A percentile compares a stretch with the other conserved stretches of the same genome.
These are phyloP conservation scores for Geranium incanum DNA, from an alignment of 441 rosid species.

Conservation along the genomic window DNA sequence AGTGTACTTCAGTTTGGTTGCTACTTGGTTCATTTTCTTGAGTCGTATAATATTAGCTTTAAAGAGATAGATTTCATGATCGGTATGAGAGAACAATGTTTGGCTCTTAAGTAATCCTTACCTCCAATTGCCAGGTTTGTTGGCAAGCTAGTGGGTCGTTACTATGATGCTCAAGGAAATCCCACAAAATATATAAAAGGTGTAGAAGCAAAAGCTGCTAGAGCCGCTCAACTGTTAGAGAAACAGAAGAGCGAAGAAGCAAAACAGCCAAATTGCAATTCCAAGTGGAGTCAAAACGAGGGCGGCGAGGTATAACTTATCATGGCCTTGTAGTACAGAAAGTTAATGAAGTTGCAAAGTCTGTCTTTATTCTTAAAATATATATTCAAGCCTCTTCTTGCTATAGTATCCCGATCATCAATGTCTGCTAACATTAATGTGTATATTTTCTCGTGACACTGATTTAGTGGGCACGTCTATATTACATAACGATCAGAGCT, in stretches of 20 bases:
- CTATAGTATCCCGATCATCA: background rate
- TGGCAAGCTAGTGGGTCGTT: conserved; percentile 79
- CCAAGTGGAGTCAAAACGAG: conserved; percentile 85
- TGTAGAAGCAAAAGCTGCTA: conserved; percentile 79
- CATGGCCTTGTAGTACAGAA: background rate
- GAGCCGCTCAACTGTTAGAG: conserved; percentile 83
- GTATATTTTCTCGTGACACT: background rate
- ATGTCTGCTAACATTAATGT: background rate
- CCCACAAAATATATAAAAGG: conserved; percentile 80
- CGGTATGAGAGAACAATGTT: conserved; percentile 1
- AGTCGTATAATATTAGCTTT: background rate
- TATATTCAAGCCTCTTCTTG: background rate
- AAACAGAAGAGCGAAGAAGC: conserved; percentile 86
- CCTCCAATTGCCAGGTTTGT: conserved; percentile 40
- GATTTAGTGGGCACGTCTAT: background rate
- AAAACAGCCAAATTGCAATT: conserved; percentile 75
- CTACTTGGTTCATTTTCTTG: background rate
- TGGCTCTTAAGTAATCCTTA: conserved; percentile 9
- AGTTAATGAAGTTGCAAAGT: background rate
- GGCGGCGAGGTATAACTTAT: conserved; percentile 66
- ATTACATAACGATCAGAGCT: background rate
- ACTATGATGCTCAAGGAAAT: conserved; percentile 65
- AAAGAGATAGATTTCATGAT: background rate
- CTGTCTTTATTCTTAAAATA: background rate
- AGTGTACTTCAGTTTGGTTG: conserved; percentile 4